A percentile compares a stretch with the other conserved stretches of the same genome.
These are phyloP conservation scores for Aspergillus biplanus DNA, from an alignment of 495 filamentous ascomycete species.

Conservation along the genomic window DNA sequence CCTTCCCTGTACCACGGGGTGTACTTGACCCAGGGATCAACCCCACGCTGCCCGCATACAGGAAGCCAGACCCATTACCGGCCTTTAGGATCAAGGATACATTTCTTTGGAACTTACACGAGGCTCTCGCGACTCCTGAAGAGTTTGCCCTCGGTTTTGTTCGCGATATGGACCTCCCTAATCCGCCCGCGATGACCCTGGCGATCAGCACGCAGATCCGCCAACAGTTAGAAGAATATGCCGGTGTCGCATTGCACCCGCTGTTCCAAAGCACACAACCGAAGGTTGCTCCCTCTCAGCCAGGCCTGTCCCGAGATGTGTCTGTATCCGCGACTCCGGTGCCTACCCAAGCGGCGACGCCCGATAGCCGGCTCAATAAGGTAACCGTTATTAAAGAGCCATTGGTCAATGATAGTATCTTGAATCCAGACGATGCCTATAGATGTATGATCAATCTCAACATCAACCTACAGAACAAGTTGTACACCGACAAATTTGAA, in stretches of 20 bases:
- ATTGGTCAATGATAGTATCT: conserved; percentile 55
- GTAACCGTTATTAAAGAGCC: conserved; percentile 48
- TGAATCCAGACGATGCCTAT: conserved; percentile 89
- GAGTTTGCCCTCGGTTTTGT: conserved; percentile 90
- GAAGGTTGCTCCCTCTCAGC: conserved; percentile 43
- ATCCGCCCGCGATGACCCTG: conserved; percentile 62
- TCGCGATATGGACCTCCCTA: conserved; percentile 91
- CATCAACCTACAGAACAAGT: conserved; percentile 87
- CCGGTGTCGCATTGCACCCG: conserved; percentile 89
- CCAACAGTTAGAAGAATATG: conserved; percentile 94
- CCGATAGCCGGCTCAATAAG: conserved; percentile 42
- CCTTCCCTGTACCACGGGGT: conserved; percentile 68
- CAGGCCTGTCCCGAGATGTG: conserved; percentile 48
- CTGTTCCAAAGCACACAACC: conserved; percentile 69
- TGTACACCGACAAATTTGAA: conserved; percentile 97
- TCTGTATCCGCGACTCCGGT: conserved; percentile 59
- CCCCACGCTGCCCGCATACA: conserved; percentile 72
- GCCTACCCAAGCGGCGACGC: conserved; percentile 52
- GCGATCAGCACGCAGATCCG: conserved; percentile 93
- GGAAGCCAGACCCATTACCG: conserved; percentile 72
- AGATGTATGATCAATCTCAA: conserved; percentile 88
- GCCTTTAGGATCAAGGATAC: conserved; percentile 87
- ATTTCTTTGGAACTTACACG: conserved; percentile 97
- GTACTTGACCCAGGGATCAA: conserved; percentile 64
- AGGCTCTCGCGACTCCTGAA: conserved; percentile 91